Evolutionary conservation across 257 asterid species (phyloP).

Genomic region (Buddleja alternifolia): DNA sequence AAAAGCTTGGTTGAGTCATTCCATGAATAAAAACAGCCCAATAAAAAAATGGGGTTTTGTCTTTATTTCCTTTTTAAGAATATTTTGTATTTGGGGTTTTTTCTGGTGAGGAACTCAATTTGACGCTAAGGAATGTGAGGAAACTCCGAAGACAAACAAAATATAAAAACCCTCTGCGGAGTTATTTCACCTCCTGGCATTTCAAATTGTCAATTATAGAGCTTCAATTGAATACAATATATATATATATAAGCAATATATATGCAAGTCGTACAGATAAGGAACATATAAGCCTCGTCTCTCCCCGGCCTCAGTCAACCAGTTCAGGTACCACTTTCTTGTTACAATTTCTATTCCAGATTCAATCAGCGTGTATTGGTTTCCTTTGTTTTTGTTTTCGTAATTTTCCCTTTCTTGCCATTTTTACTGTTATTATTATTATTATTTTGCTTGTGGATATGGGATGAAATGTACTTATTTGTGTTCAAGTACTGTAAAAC

Average conservation of each 20-base stretch:
- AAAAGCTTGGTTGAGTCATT: too few species aligned
- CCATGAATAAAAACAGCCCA: too few species aligned
- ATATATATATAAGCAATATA: neutral
- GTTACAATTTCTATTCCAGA: neutral
- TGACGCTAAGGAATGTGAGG: too few species aligned
- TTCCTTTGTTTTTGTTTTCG: neutral
- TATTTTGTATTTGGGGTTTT: too few species aligned
- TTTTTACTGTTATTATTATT: neutral
- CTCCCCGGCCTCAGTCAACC: neutral
- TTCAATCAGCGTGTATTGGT: neutral
- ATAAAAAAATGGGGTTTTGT: too few species aligned
- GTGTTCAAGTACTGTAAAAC: neutral
- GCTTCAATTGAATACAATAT: neutral
- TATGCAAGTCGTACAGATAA: neutral
- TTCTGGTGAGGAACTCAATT: too few species aligned
- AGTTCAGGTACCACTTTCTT: slow-evolving; percentile 21
- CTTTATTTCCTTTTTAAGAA: too few species aligned
- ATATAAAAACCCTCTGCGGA: too few species aligned
- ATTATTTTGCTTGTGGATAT: neutral
- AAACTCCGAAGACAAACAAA: too few species aligned
- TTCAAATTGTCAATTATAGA: too few species aligned
- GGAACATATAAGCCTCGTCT: slow-evolving; percentile 1
- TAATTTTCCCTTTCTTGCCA: neutral
- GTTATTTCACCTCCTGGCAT: too few species aligned
- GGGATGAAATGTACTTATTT: neutral